Base-by-base conservation (phyloP, 345 rosid genomes). In the Populus alba region DNA sequence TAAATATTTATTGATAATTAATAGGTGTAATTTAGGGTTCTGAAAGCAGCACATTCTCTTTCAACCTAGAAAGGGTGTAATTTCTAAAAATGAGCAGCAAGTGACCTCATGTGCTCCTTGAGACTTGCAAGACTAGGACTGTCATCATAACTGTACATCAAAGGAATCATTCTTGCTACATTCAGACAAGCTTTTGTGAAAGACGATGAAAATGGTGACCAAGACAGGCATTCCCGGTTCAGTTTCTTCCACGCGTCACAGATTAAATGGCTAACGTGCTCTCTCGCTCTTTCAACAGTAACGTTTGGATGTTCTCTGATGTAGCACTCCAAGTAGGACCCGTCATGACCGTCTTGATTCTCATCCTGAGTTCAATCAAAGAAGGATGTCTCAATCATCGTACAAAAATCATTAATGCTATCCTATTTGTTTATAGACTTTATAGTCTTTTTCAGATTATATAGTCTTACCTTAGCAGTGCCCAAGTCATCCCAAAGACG, bases 291-390 rank as follows among this genome's bases (percentile, higher is more conserved):
- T 61, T 81, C 87, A 6, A 23, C 45, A 0, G 81, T 69, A 51
- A 65, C 23, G 11, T 71, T 85, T 67, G 55, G 70, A 29, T 86
- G 65, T 55, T 89, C 86, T 38, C 80, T 83, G 75, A 78, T 78
- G 81, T 84, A 87, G 74, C 84, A 89, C 18, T 89, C 86, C 72
- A 91, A 8, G 39, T 80, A 91, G 7, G 92, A 89, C n/a, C 90
- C 90, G 73, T 87, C 92, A 15, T 71, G 39, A 2, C 89, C 92
- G 8, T 84, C 81, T 75, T 84, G 90, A 38, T 85, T 84, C 83
- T 87, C 92, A 61, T 87, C 87, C 87, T 86, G 69, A 13, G 55
- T 25, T 25, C 3, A 35, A 29, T 51, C 37, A 1, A 27, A 74
- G 41, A 13, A 27, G 51, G 39, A 1, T 41, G 45, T 41, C 13